Conservation (phyloP, 2,329 filamentous ascomycete genomes). For the Hypoxylon rubiginosum region DNA sequence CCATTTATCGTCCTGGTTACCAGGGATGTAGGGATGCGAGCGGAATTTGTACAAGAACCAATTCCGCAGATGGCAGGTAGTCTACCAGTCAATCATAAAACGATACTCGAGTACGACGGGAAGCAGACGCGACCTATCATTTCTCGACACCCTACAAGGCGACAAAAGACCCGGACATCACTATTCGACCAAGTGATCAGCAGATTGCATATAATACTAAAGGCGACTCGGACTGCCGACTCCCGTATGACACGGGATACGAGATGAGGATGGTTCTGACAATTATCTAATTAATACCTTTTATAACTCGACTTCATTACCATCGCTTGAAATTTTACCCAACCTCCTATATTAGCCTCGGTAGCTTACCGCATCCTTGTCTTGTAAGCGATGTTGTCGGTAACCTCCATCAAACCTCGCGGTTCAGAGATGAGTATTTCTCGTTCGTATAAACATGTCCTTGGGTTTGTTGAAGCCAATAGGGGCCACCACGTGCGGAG, state of each 20-base stretch:
- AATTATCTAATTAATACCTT: not conserved
- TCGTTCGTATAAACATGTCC: not conserved
- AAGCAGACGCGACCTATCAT: conserved; percentile 3
- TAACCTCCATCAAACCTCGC: not conserved
- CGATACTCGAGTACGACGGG: not conserved
- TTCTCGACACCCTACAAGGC: not conserved
- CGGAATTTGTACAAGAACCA: not conserved
- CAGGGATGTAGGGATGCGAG: conserved; percentile 1
- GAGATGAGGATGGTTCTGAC: not conserved
- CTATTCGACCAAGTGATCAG: conserved; percentile 1
- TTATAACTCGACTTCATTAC: not conserved
- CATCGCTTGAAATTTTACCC: not conserved
- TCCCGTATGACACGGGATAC: not conserved
- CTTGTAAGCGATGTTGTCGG: too few relatives aligned
- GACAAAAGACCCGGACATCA: not conserved
- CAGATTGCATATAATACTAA: not conserved
- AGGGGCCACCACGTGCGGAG: not conserved
- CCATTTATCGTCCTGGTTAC: not conserved
- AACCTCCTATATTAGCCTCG: too few relatives aligned
- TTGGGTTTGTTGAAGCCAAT: not conserved
- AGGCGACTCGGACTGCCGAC: not conserved
- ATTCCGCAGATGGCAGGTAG: conserved; percentile 1
- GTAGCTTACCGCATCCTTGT: too few relatives aligned
- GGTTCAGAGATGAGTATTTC: not conserved
- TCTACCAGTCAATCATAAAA: not conserved